Percentiles rank a stretch among this genome's conserved stretches.
Evolutionary conservation across 2,329 filamentous ascomycete species (phyloP).

Genomic region (Berkeleyomyces basicola): DNA sequence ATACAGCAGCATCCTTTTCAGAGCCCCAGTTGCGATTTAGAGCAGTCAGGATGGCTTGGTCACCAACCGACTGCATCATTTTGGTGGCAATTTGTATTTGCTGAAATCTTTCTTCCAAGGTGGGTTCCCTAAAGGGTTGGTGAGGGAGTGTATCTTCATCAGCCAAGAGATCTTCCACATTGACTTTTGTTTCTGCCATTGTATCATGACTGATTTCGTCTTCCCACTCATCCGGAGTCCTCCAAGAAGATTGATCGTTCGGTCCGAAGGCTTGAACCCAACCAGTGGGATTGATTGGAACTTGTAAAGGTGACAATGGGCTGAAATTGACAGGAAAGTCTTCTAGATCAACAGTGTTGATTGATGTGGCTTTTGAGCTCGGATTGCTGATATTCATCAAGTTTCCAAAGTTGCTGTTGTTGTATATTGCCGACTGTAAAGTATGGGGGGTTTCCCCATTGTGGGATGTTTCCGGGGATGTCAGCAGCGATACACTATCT

Average conservation of each 20-base stretch:
- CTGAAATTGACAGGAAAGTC: conserved; percentile 10
- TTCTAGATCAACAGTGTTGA: neutral
- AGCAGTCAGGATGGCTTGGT: conserved; percentile 35
- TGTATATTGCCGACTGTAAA: neutral
- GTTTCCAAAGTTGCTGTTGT: neutral
- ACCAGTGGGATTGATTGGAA: neutral
- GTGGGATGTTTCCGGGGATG: conserved; percentile 10
- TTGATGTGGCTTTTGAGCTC: neutral
- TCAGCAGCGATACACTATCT: neutral
- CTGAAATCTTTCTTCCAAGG: conserved; percentile 15
- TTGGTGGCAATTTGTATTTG: conserved; percentile 35
- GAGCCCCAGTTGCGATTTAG: conserved; percentile 35
- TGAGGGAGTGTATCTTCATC: conserved; percentile 10
- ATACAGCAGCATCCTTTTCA: conserved; percentile 29
- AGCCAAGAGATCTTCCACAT: conserved; percentile 8
- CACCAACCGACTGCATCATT: conserved; percentile 36
- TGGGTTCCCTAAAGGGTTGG: conserved; percentile 18
- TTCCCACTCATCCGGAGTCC: conserved; percentile 27
- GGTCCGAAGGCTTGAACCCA: conserved; percentile 11
- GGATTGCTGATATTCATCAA: neutral
- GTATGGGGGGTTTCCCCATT: neutral
- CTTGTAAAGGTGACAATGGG: neutral
- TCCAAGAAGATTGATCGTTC: conserved; percentile 8
- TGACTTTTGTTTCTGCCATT: conserved; percentile 1
- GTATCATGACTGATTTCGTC: neutral